These are phyloP conservation scores for Pyrenochaeta sp. DNA, from an alignment of 2,329 filamentous ascomycete species.

Conservation along the genomic window DNA sequence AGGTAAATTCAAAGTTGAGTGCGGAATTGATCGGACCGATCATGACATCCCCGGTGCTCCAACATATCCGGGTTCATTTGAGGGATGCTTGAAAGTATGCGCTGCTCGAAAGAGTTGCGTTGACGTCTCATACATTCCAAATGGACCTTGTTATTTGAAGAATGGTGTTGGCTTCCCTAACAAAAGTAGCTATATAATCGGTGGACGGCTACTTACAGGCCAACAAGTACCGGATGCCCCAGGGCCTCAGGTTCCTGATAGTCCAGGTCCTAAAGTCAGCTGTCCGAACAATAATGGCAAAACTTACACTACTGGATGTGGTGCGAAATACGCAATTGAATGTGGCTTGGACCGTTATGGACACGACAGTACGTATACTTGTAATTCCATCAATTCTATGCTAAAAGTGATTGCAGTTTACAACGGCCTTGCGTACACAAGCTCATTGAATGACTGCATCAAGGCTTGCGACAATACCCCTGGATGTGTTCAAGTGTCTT, in stretches of 20 bases:
- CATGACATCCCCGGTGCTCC: slow-evolving; percentile 7
- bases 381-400: background rate
- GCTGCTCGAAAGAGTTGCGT: slow-evolving; percentile 20
- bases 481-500: slow-evolving; percentile 34
- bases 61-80: slow-evolving; percentile 21
- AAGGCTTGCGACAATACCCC: slow-evolving; percentile 26
- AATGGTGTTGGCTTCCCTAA: slow-evolving; percentile 5
- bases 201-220: slow-evolving; percentile 16
- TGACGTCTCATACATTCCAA: slow-evolving; percentile 26
- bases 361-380: slow-evolving; percentile 21
- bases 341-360: slow-evolving; percentile 34
- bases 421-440: slow-evolving; percentile 10
- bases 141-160: slow-evolving; percentile 29
- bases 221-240: background rate
- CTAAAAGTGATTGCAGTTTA: slow-evolving; percentile 16
- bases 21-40: slow-evolving; percentile 12
- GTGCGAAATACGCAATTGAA: slow-evolving; percentile 30
- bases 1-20: slow-evolving; percentile 15
- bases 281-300: slow-evolving; percentile 27
- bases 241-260: slow-evolving; percentile 1
- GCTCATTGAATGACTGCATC: slow-evolving; percentile 25
- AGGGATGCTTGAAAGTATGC: slow-evolving; percentile 27
- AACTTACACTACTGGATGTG: slow-evolving; percentile 22
- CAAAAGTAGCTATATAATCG: slow-evolving; percentile 20
- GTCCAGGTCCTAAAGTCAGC: background rate